Conservation (phyloP, 208 protist species). For the Leishmania aethiopica region DNA sequence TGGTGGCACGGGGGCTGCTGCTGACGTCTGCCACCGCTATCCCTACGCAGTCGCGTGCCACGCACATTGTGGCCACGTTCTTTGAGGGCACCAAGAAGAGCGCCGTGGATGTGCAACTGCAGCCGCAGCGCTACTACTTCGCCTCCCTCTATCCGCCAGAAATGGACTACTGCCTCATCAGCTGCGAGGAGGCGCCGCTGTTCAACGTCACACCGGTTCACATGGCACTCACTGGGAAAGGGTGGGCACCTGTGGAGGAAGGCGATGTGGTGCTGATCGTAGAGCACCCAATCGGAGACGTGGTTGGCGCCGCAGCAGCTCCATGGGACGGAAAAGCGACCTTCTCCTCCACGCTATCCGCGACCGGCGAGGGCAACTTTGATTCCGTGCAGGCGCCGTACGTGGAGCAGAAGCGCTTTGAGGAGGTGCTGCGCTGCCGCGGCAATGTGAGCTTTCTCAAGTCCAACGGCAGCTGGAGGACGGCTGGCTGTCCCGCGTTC, state of each 20-base stretch:
- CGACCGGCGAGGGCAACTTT: background rate
- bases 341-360: background rate
- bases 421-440: slow-evolving; percentile 79
- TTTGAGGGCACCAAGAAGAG: slow-evolving; percentile 91
- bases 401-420: slow-evolving; percentile 85
- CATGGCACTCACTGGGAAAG: slow-evolving; percentile 65
- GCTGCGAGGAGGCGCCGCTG: slow-evolving; percentile 70
- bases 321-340: background rate
- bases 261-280: slow-evolving; percentile 87
- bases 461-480: slow-evolving; percentile 57
- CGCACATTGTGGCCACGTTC: slow-evolving; percentile 72
- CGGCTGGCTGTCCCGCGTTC: slow-evolving; percentile 88
- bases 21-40: slow-evolving; percentile 65
- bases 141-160: slow-evolving; percentile 76
- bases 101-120: slow-evolving; percentile 60
- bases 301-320: background rate
- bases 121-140: slow-evolving; percentile 81
- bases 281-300: slow-evolving; percentile 75
- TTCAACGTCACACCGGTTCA: slow-evolving; percentile 77
- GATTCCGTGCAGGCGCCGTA: slow-evolving; percentile 13
- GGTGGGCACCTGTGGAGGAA: slow-evolving; percentile 80
- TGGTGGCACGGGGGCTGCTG: slow-evolving; percentile 69
- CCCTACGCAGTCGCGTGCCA: slow-evolving; percentile 26
- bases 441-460: slow-evolving; percentile 82
- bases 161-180: slow-evolving; percentile 93